Base-by-base conservation (phyloP, 371 early-diverging fungal genomes). In the Syncephalastrum contaminatum region DNA sequence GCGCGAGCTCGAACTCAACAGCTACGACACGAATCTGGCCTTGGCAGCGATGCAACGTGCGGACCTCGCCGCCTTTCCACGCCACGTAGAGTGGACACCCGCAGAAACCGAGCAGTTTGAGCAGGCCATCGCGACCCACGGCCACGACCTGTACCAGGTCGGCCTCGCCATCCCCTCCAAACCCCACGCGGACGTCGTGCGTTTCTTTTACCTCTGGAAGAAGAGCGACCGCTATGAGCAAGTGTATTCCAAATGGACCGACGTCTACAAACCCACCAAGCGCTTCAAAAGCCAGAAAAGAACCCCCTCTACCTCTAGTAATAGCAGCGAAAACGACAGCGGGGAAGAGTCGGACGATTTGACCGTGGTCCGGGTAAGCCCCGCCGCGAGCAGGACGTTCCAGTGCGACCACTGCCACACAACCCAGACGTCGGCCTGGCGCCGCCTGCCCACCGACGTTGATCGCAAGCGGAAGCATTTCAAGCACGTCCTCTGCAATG, bases 151-250 rank as follows among this genome's bases (percentile, higher is more conserved):
- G 21, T 81, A 83, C 44, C 67, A 72, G 1, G 80, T 89, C 14
- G 81, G 81, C 56, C 73, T 77, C 8, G 65, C 56, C 48, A 79
- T 85, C 18, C 77, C 68, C 0, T 81, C 84, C 0, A 83, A 84
- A 60, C 57, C 74, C 6, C 83, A 84, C 80, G 80, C 75, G 8
- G 87, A 86, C 24, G 70, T 88, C 49, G 87, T 90, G 0, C 77
- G 81, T 0, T 88, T 68, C 59, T 90, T 88, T 67, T 90, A 88
- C 47, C 68, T 70, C 39, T 88, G 88, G 88, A 90, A 90, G 60
- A 90, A 90, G 56, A 79, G 87, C 0, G 78, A 81, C 44, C 76
- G 85, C 0, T 90, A 88, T 56, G 81, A 81, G 40, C 72, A 81
- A 3, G 83, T 86, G 1, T 90, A 90, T 64, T 81, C 84, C 1